phyloP scores from a whole-genome alignment of 257 asterid species.

The Gentiana dahurica region DNA sequence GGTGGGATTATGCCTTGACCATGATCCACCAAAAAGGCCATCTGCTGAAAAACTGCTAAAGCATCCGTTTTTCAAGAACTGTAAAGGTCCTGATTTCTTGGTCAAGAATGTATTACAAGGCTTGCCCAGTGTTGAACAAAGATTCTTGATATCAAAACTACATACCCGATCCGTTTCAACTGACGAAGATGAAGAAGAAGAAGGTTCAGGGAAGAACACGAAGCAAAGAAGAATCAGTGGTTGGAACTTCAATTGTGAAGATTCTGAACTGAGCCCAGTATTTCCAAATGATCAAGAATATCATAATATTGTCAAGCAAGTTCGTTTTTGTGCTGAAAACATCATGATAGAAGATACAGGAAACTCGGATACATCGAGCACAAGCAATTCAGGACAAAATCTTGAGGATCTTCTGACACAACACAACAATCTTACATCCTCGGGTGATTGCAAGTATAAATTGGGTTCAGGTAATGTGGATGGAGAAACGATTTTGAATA shows the following conservation, averaged over 20 bases:
- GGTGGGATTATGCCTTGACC: constrained; percentile 76
- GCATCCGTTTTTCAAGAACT: constrained; percentile 58
- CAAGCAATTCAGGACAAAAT: constrained; percentile 8
- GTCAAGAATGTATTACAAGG: constrained; percentile 58
- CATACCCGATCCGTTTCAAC: constrained; percentile 1
- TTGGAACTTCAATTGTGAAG: constrained; percentile 72
- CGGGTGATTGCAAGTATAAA: background rate
- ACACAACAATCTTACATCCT: background rate
- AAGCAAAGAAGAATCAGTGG: constrained; percentile 78
- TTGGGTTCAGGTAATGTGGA: background rate
- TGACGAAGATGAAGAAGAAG: constrained; percentile 26
- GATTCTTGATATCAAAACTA: constrained; percentile 24
- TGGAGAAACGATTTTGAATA: constrained; percentile 25
- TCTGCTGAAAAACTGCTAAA: constrained; percentile 55
- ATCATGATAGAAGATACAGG: constrained; percentile 19
- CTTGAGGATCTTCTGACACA: background rate
- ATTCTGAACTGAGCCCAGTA: constrained; percentile 64
- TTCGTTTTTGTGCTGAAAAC: constrained; percentile 26
- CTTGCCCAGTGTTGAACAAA: constrained; percentile 54
- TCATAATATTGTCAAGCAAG: constrained; percentile 13
- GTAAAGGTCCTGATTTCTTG: constrained; percentile 51
- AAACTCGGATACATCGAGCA: constrained; percentile 9
- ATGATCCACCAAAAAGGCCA: constrained; percentile 76
- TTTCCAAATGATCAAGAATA: constrained; percentile 29
- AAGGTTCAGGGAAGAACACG: constrained; percentile 10